These are phyloP conservation scores for Beauveria medogensis DNA, from an alignment of 2,329 filamentous ascomycete genomes.

Conservation along the genomic window DNA sequence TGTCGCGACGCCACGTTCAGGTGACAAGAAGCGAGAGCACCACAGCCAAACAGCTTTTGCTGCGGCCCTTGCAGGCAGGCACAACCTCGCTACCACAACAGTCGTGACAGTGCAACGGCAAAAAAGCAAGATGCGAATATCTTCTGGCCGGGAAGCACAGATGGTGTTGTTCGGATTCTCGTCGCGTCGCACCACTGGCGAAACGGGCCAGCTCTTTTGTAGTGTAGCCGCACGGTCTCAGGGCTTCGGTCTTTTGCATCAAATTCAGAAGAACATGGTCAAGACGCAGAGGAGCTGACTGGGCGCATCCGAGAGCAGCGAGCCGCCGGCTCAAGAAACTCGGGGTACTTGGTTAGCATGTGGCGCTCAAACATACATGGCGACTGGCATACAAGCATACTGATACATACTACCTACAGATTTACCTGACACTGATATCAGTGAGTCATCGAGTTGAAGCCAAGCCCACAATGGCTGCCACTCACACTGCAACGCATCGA, in stretches of 20 bases:
- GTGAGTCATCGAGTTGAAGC: neutral
- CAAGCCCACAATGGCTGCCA: constrained; percentile 8
- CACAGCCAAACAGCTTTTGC: neutral
- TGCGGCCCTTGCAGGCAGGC: neutral
- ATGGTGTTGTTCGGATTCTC: too few species aligned
- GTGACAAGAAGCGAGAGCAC: neutral
- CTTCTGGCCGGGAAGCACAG: too few species aligned
- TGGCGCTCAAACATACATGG: neutral
- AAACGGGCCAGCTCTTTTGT: too few species aligned
- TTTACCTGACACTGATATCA: neutral
- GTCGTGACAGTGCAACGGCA: neutral
- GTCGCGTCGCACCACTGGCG: too few species aligned
- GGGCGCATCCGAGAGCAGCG: neutral
- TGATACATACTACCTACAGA: neutral
- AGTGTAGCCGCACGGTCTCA: too few species aligned
- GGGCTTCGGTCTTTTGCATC: too few species aligned
- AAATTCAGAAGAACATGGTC: neutral
- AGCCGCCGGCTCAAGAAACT: neutral
- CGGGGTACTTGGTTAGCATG: neutral
- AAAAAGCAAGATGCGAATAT: neutral
- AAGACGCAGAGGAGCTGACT: neutral
- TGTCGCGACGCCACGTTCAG: constrained; percentile 2
- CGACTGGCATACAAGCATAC: neutral
- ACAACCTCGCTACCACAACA: neutral
- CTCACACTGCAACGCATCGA: neutral